These are phyloP conservation scores for Trametes hirsuta DNA, from an alignment of 1,284 basidiomycete genomes.

Conservation along the genomic window DNA sequence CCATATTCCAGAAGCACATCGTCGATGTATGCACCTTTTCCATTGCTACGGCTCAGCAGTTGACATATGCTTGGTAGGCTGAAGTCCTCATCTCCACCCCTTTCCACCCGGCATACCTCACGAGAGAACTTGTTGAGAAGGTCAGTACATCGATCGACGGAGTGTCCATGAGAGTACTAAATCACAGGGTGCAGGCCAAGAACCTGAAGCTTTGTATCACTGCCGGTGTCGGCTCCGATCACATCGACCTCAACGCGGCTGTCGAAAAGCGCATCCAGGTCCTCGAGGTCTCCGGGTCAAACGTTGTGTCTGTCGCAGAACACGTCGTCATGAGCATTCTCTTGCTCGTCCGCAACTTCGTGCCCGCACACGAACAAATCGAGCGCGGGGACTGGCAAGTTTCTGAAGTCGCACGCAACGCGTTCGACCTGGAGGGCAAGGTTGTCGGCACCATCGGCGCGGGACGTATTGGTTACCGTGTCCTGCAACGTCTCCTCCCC, in stretches of 20 bases:
- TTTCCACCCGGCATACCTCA: conserved; percentile 92
- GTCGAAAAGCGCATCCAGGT: conserved; percentile 83
- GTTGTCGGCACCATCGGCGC: conserved; percentile 89
- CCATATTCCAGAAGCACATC: conserved; percentile 88
- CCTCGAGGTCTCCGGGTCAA: conserved; percentile 45
- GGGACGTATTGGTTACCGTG: conserved; percentile 89
- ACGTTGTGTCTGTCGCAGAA: conserved; percentile 92
- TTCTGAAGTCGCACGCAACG: conserved; percentile 78
- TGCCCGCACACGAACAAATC: conserved; percentile 77
- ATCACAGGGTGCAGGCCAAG: conserved; percentile 57
- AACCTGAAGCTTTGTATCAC: conserved; percentile 94
- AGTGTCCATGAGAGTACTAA: not conserved
- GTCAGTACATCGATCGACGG: conserved; percentile 5
- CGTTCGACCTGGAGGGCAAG: conserved; percentile 91
- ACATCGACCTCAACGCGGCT: conserved; percentile 89
- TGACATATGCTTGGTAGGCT: conserved; percentile 40
- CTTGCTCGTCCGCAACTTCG: conserved; percentile 86
- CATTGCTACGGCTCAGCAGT: not conserved
- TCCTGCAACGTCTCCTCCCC: conserved; percentile 84
- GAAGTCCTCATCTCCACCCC: conserved; percentile 89
- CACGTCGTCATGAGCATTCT: conserved; percentile 88
- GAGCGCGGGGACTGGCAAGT: conserved; percentile 87
- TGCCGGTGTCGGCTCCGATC: conserved; percentile 94
- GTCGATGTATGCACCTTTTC: conserved; percentile 57
- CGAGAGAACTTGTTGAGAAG: conserved; percentile 69